Evolutionary conservation across 768 basidiomycete species (phyloP), one percentile per base, ranked within the genome.

Genomic region (Neoboletus subvelutipes): DNA sequence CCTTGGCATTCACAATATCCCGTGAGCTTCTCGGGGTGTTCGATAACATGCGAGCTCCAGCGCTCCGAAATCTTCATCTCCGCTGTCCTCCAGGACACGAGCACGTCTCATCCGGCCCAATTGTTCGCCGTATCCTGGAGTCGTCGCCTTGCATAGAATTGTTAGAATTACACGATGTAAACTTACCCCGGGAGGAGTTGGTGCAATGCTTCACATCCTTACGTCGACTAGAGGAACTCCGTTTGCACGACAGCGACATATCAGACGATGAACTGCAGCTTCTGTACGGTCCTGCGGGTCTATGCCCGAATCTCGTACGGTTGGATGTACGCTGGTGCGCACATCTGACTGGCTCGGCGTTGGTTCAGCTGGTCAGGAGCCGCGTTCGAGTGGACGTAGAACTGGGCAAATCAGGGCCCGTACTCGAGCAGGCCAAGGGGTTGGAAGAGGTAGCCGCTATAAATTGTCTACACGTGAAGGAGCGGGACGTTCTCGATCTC

Each of bases 271-370:
- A 77, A 22, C 55, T 85, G 11, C 57, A 64, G 31, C 60, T 68
- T 31, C 64, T 84, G 42, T 62, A 70, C 42, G 78, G 77, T 3
- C 72, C 74, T 15, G 61, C 53, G 7, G 77, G 76, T 13, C 62
- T 76, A 15, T 86, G 83, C 56, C 83, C 79, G 26, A 67, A 64
- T 52, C 77, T 86, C 42, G 64, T 67, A 42, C 71, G 71, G 46
- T 65, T 87, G 50, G 83, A 86, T 64, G 67, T 86, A 48, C 77
- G 83, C 28, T 86, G 83, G 84, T 86, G 84, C 62, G 76, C 78
- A 12, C 77, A 83, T 54, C 65, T 87, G 7, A 77, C 75, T 29
- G 83, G 84, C 20, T 67, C 64, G 2, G 78, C 79, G 22, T 69
- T 86, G 39, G 83, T 81, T 39, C 70, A 77, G 33, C 68, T 86